A percentile compares a stretch with the other conserved stretches of the same genome.
Conservation (phyloP, 2,329 filamentous ascomycete species). For the Trichoderma endophyticum region DNA sequence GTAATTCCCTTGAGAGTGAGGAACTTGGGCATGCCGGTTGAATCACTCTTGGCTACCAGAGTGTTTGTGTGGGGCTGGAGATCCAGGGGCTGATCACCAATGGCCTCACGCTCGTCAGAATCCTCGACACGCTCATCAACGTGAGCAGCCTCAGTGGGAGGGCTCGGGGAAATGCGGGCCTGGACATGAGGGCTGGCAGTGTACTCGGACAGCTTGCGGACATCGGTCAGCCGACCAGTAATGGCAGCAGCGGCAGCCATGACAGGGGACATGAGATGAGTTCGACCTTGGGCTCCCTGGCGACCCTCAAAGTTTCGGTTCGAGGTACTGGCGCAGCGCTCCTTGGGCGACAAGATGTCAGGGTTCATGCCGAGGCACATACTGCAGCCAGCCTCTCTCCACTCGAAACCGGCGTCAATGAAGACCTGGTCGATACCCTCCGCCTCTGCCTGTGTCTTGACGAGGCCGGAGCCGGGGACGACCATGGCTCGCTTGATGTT, state of each 20-base stretch:
- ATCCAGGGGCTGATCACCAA: conserved; percentile 61
- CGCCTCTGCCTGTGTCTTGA: conserved; percentile 86
- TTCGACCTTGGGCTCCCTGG: conserved; percentile 86
- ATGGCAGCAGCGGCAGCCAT: conserved; percentile 94
- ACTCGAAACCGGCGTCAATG: conserved; percentile 87
- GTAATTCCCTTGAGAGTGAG: conserved; percentile 79
- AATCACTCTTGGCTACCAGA: conserved; percentile 38
- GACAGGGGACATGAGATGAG: conserved; percentile 93
- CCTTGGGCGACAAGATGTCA: conserved; percentile 86
- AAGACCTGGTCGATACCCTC: conserved; percentile 96
- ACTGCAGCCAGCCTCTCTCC: conserved; percentile 96
- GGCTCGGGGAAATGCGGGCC: conserved; percentile 42
- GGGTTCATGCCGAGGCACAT: conserved; percentile 99
- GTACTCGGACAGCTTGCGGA: conserved; percentile 71
- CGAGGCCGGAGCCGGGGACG: conserved; percentile 89
- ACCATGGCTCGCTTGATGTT: conserved; percentile 96
- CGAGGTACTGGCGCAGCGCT: conserved; percentile 91
- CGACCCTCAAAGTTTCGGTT: conserved; percentile 98
- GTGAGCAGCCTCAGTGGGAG: conserved; percentile 40
- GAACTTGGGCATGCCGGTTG: conserved; percentile 78
- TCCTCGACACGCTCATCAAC: conserved; percentile 51
- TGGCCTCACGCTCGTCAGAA: conserved; percentile 50
- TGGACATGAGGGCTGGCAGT: conserved; percentile 58
- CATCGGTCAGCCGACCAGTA: conserved; percentile 85
- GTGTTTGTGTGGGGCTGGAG: conserved; percentile 63